phyloP scores from a whole-genome alignment of 352 stramenopile genomes.

The Pythium sukuiense region DNA sequence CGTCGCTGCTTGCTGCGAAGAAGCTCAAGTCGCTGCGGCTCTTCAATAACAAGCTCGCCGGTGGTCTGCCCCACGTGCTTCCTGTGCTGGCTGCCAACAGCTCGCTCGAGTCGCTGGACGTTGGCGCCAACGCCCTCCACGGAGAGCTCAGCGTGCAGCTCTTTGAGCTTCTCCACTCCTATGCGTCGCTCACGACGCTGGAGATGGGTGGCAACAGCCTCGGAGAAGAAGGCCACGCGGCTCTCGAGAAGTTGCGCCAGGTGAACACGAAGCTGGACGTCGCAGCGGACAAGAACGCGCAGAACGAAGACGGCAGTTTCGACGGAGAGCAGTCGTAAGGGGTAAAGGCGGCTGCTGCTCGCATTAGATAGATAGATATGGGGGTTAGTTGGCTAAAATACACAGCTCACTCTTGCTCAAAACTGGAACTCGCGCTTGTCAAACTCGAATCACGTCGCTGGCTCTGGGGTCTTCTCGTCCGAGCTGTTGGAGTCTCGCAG shows the following conservation, averaged over 20 bases:
- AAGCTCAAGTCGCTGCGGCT: constrained; percentile 60
- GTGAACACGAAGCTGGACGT: constrained; percentile 68
- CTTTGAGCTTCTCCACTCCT: constrained; percentile 62
- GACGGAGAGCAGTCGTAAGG: constrained; percentile 9
- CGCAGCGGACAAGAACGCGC: constrained; percentile 76
- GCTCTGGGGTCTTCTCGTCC: constrained; percentile 18
- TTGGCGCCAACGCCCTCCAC: constrained; percentile 75
- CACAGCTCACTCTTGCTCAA: background rate
- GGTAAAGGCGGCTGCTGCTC: constrained; percentile 3
- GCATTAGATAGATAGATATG: constrained; percentile 16
- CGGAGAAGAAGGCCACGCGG: constrained; percentile 57
- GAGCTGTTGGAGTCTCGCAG: constrained; percentile 35
- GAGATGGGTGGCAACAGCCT: constrained; percentile 86
- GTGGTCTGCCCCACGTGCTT: constrained; percentile 49
- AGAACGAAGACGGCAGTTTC: constrained; percentile 66
- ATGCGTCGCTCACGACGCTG: constrained; percentile 71
- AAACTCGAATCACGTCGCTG: constrained; percentile 3
- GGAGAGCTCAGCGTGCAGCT: constrained; percentile 55
- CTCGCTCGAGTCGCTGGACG: constrained; percentile 56
- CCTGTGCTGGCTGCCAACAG: constrained; percentile 51
- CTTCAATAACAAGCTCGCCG: constrained; percentile 77
- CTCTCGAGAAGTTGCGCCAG: constrained; percentile 58
- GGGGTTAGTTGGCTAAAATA: constrained; percentile 1
- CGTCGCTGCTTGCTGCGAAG: constrained; percentile 41
- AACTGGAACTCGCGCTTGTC: background rate